These are phyloP conservation scores for Phytophthora sansomeana DNA, from an alignment of 352 stramenopile species.

Conservation along the genomic window DNA sequence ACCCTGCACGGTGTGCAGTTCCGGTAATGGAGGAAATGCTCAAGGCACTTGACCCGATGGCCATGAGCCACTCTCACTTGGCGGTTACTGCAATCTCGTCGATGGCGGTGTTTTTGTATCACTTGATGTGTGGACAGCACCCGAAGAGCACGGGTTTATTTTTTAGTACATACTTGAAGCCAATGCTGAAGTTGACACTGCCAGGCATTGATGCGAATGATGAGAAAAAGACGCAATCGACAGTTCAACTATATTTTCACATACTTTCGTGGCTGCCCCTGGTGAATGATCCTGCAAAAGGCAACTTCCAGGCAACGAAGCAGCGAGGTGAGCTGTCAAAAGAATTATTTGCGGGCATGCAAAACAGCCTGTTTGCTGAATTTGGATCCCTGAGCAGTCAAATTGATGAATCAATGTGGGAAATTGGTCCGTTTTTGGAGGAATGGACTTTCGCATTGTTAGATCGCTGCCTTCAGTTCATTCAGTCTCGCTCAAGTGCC, in stretches of 20 bases:
- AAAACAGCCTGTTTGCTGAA: constrained; percentile 49
- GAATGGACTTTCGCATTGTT: constrained; percentile 71
- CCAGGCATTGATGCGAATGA: constrained; percentile 82
- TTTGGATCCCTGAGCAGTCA: constrained; percentile 41
- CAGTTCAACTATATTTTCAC: constrained; percentile 72
- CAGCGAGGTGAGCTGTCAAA: constrained; percentile 41
- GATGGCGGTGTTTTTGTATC: constrained; percentile 65
- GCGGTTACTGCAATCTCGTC: constrained; percentile 75
- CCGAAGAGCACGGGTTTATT: constrained; percentile 52
- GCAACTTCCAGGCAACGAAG: constrained; percentile 46
- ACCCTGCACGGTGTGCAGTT: constrained; percentile 45
- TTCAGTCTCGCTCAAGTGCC: constrained; percentile 58
- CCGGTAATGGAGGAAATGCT: constrained; percentile 77
- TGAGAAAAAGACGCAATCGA: constrained; percentile 75
- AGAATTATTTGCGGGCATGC: constrained; percentile 53
- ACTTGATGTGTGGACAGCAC: constrained; percentile 71
- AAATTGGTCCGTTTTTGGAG: constrained; percentile 63
- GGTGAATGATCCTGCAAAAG: constrained; percentile 68
- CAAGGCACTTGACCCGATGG: constrained; percentile 68
- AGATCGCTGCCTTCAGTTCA: constrained; percentile 72
- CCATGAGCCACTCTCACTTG: constrained; percentile 77
- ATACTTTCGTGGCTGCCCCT: constrained; percentile 75
- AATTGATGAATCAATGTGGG: constrained; percentile 64
- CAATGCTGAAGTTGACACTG: constrained; percentile 66
- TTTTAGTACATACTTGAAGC: constrained; percentile 64